Base-by-base conservation (phyloP, 129 eudicot genomes). In the Erigeron canadensis region DNA sequence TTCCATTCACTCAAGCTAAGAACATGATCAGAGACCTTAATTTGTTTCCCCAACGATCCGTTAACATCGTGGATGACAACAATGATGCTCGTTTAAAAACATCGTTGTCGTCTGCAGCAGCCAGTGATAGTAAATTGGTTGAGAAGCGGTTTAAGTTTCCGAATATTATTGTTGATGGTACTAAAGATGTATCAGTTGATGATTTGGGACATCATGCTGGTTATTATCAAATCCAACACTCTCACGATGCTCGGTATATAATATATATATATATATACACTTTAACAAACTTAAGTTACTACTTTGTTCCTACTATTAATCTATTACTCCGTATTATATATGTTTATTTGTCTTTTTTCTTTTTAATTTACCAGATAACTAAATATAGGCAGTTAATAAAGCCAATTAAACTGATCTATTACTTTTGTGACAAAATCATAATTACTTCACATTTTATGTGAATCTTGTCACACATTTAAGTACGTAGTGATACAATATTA, bases 121-220 rank as follows among this genome's bases (percentile, higher is more conserved):
- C 34, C 4, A 63, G 58, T 4, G 71, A 69, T n/a, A 68, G 84
- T 34, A 88, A 56, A 79, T 51, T 91, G 17, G 91, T 91, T 15
- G 98, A 91, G 87, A 84, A 67, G 82, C 67, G 67, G 19, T 81
- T 91, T 18, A 81, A 12, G 51, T 86, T 91, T 46, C 96, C 94
- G 18, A 67, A 85, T 72, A 84, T 85, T 72, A 84, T 85, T 70
- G 70, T 22, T 7, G 83, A 80, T 69, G 57, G 76, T 2, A 46
- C 15, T 12, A 86, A 85, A 10, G 90, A 86, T 21, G 84, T 65
- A 10, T 80, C 96, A 23, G 80, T 79, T 22, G 87, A 86, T n/a
- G 91, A 86, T 34, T 69, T 91, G 16, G 96, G 96, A 37, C 98
- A 91, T 77, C 91, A 91, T 77, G 96, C 96, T 22, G 98, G 98